Evolutionary conservation across 176 grass and related monocot genomes (phyloP), one percentile per base, ranked within the genome.

Genomic region (Canna indica): DNA sequence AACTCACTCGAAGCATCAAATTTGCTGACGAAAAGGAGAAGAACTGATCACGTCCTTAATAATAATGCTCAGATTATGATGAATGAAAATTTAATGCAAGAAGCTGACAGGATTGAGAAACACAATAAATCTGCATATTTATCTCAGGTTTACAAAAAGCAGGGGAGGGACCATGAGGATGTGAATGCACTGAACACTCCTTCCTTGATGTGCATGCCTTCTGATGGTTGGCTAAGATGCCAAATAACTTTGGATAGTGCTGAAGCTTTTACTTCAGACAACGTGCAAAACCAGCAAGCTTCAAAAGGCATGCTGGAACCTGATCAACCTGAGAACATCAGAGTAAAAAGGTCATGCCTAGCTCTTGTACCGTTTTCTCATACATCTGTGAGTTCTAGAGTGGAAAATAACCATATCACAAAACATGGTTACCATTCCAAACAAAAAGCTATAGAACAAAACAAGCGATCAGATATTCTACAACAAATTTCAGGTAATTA

Each of bases 21-120:
- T 88, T 25, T 81, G 36, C 68, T 66, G 39, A 32, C 41, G 22
- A 78, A 57, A 27, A 57, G 74, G 69, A 82, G 44, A 72, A 90
- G 86, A 83, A 84, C 76, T 83, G 70, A 85, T 7, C 48, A 83
- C 67, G 76, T 69, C 65, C 38, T 73, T 84, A 76, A 85, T 76
- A 69, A 10, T 73, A 58, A 53, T 60, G 74, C 68, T 70, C 78
- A 36, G 27, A 41, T 59, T 82, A 82, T 42, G 75, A 82, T 77
- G 78, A 46, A 30, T 10, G 52, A 18, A n/a, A 75, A 69, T 22
- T 66, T 76, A 47, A n/a, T 63, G 6, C 71, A 83, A 16, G 36
- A 56, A 39, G 65, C 66, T 46, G 70, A 27, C n/a, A 17, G 26
- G 65, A 75, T 29, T 17, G 33, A 47, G 18, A 47, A 64, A 48